Evolutionary conservation across 176 grass and related monocot species (phyloP).

Genomic region (Triticum dicoccoides): DNA sequence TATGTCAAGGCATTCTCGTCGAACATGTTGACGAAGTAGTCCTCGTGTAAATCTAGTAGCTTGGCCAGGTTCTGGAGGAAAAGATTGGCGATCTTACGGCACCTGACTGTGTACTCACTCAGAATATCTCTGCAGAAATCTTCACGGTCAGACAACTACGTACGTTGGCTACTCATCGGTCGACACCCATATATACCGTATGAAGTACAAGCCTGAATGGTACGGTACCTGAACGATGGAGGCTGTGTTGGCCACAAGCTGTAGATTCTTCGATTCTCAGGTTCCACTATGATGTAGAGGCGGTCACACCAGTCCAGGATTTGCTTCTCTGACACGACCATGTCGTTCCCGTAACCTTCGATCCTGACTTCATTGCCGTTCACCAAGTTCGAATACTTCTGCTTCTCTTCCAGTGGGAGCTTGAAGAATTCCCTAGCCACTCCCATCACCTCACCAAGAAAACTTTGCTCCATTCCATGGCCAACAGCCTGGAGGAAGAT

Average conservation of each 20-base stretch:
- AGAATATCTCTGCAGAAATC: constrained; percentile 14
- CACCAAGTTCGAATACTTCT: constrained; percentile 55
- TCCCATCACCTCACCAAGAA: constrained; percentile 32
- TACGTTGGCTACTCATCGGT: not conserved
- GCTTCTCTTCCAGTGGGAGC: constrained; percentile 50
- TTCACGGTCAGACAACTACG: not conserved
- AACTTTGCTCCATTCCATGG: constrained; percentile 35
- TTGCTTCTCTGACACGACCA: constrained; percentile 33
- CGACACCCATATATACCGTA: not conserved
- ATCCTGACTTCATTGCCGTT: constrained; percentile 42
- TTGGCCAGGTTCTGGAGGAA: constrained; percentile 27
- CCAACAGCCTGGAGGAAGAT: constrained; percentile 36
- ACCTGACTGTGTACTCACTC: constrained; percentile 42
- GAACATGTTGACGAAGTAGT: constrained; percentile 30
- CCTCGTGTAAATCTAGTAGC: constrained; percentile 17
- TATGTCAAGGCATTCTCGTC: constrained; percentile 9
- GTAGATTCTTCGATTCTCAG: constrained; percentile 23
- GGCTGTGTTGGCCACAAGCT: constrained; percentile 10
- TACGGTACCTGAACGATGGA: not conserved
- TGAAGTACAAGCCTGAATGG: not conserved
- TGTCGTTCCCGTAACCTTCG: constrained; percentile 62
- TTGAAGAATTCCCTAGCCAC: constrained; percentile 32
- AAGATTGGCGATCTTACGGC: constrained; percentile 5
- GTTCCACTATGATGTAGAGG: constrained; percentile 45
- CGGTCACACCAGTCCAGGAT: constrained; percentile 52